Evolutionary conservation across 345 rosid genomes (phyloP), one percentile per base, ranked within the genome.

Genomic region (Dipteronia dyeriana): DNA sequence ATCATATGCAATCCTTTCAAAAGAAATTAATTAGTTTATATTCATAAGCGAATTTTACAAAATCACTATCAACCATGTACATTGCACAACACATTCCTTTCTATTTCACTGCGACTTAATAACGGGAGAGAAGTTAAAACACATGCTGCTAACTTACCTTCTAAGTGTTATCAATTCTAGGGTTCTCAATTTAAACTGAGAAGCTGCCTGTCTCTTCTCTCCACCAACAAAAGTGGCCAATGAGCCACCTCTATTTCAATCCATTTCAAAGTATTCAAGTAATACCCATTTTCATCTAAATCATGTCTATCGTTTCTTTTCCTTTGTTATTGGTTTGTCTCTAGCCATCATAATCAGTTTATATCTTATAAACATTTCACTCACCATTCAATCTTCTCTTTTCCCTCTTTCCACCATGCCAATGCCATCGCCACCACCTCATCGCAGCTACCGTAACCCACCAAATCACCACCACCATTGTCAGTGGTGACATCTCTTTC

Each of bases 271-370:
- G 22, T 68, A 45, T 20, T 41, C 51, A 7, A 77, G 34, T 29
- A 2, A 71, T 14, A 22, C 56, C 63, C 72, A 43, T 75, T 39
- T 59, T 38, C 79, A 62, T 49, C 34, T 71, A 13, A 74, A 6
- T 16, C 75, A 74, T 59, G 34, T 82, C 43, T 7, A 75, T 47
- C 56, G 73, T 64, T 29, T 78, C 13, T 62, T 90, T 60, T 68
- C 77, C 66, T 86, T 88, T 39, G n/a, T 86, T 47, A 68, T 65
- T 29, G 91, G 91, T 63, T 64, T 89, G 2, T 86, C 90, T 22
- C 1, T 87, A 7, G 91, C 87, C 38, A 72, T 79, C 79, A 1
- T 89, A 16, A 66, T 82, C 38, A 80, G 75, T 78, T 82, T 81
- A 25, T 84, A 81, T 61, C 74, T 84, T 16, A 85, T 68, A 75